Conservation (phyloP, 1,139 yeast genomes). For the Pichia sp. region DNA sequence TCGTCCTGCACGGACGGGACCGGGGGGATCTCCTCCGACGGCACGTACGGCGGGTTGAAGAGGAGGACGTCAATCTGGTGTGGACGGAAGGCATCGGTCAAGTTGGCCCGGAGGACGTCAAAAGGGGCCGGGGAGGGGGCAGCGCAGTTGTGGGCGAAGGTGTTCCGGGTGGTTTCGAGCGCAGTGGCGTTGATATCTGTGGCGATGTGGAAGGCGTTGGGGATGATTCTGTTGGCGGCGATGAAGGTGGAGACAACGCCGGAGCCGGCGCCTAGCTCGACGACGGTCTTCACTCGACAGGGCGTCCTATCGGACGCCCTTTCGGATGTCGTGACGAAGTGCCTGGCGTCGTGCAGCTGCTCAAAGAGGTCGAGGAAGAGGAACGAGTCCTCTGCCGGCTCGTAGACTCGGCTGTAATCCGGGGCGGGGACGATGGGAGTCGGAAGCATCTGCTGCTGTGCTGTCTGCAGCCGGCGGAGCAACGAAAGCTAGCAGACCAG, state of each 20-base stretch:
- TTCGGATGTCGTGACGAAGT: conserved; percentile 33
- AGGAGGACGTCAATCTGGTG: conserved; percentile 60
- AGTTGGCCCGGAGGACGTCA: conserved; percentile 57
- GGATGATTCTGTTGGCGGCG: conserved; percentile 44
- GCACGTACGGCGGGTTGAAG: conserved; percentile 96
- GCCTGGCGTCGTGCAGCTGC: conserved; percentile 38
- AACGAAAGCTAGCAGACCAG: no score
- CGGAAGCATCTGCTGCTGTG: conserved; percentile 41
- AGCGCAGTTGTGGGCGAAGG: conserved; percentile 44
- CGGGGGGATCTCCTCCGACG: conserved; percentile 59
- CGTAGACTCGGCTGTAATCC: conserved; percentile 63
- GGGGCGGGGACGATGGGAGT: conserved; percentile 47
- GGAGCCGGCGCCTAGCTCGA: conserved; percentile 91
- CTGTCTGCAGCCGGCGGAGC: no score
- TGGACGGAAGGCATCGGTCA: conserved; percentile 47
- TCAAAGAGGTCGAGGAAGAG: conserved; percentile 78
- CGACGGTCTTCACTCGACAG: conserved; percentile 37
- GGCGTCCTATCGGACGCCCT: conserved; percentile 34
- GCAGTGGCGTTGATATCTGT: conserved; percentile 83
- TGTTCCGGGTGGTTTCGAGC: conserved; percentile 48
- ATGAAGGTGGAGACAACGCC: conserved; percentile 82
- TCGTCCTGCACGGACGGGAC: conserved; percentile 43
- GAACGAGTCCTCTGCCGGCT: conserved; percentile 91
- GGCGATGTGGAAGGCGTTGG: conserved; percentile 50
- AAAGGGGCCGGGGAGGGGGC: conserved; percentile 31